Base-by-base conservation (phyloP, 2,329 filamentous ascomycete species). In the Hypoxylon sp. region DNA sequence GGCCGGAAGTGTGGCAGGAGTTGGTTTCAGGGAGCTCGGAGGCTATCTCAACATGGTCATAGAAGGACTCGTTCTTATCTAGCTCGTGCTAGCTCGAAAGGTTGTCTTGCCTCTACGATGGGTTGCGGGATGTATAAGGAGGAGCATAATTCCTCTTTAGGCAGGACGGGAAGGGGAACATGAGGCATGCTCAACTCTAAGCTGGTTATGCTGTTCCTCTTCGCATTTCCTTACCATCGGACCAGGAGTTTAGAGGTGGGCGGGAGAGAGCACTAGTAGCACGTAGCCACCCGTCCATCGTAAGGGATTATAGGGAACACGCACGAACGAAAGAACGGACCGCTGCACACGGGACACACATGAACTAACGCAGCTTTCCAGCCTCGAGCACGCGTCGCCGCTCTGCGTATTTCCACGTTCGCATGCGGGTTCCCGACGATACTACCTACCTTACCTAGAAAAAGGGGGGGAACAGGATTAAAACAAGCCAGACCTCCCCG, bases 401-500 rank as follows among this genome's bases (percentile, higher is more conserved):
- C 36, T 14, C 36, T 7, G 7, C 36, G 14, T 14, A 18, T 46
- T 20, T 53, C n/a, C 12, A 26, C 48, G 36, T 48, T 40, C 45
- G 32, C 46, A 67, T 67, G 61, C 54, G 46, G 44, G 40, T 57
- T 49, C 50, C 65, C 65, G 65, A 44, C 44, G 56, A 48, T n/a
- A n/a, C n/a, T n/a, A n/a, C n/a, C n/a, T n/a, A n/a, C n/a, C n/a
- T n/a, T n/a, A n/a, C n/a, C 11, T 33, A 48, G 24, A 30, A 16
- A 30, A 22, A 56, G 26, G n/a, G n/a, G 36, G 18, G 51, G 18
- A 30, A 33, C n/a, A 26, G 42, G 6, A 14, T 8, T 14, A 20
- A n/a, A n/a, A n/a, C n/a, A n/a, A n/a, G n/a, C n/a, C n/a, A n/a
- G n/a, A 30, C 26, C 30, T 45, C n/a, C 22, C 24, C 36, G 8